Evolutionary conservation across 345 rosid species (phyloP), one percentile per base, ranked within the genome.

Genomic region (Abelmoschus esculentus): DNA sequence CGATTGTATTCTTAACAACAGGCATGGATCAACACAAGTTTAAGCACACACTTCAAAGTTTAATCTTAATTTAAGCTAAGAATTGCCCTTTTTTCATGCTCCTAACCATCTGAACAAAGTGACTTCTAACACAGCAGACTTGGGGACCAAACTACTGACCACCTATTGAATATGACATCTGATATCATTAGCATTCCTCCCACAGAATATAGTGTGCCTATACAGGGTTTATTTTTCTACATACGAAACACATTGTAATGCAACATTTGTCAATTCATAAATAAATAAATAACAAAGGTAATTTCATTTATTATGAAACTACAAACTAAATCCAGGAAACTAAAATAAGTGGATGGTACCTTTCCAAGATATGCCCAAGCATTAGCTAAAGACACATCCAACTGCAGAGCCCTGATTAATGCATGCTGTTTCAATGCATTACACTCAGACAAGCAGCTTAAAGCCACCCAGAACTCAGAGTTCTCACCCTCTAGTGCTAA

Each of bases 361-460:
- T 91, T 88, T 60, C 99, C 97, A 72, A 95, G 89, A 69, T 81
- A 82, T 68, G 93, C 96, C 97, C 99, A 95, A 54, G 97, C 97
- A 79, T 79, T 80, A 44, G 96, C 96, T 73, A 80, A 79, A 42
- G 97, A 86, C 61, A 85, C 84, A 87, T 91, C 97, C 83, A 95
- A 76, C 67, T 95, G 99, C 85, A 95, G 81, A 59, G 88, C 96
- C 78, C 97, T 83, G 72, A 91, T 87, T 60, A 91, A 81, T 67
- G 89, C 87, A 84, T 95, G 99, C 29, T 89, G 87, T 84, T 84
- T 88, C 83, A 95, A 78, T 69, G 90, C 93, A 78, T 60, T 76
- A 71, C 85, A 74, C 61, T 80, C 78, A 65, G 96, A 85, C 76
- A 95, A 75, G 76, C 96, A 87, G 61, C 97, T 93, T 80, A 95